Base-by-base conservation (phyloP, 495 filamentous ascomycete species). In the Penicillium pulvis region DNA sequence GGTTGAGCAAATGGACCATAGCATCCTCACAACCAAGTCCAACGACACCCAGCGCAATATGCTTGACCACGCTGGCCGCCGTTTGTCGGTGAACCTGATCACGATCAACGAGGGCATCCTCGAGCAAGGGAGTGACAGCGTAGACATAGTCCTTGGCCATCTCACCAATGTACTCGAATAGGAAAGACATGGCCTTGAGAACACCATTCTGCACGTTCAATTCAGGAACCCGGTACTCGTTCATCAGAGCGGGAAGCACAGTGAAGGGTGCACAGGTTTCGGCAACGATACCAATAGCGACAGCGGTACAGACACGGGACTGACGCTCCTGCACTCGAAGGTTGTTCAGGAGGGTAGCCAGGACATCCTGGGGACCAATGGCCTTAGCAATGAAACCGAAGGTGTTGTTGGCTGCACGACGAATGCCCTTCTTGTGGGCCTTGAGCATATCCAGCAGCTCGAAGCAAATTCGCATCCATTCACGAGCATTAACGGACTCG, bases 71-170 rank as follows among this genome's bases (percentile, higher is more conserved):
- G 4, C 86, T 89, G 33, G 94, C 94, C 3, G 95, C 94, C 1
- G 95, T 98, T 70, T 99, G 95, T 17, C 95, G 87, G 75, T 99
- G 95, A 6, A 99, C 95, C 75, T 99, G 95, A 72, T 99, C 95
- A 46, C 95, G 87, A 74, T 99, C 95, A 75, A 96, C 95, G 53
- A 99, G 87, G 4, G 95, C 95, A 69, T 99, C 95, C 71, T 98
- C 94, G 8, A 99, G 87, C 16, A 99, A 79, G n/a, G 95, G 94
- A 16, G 92, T 97, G 31, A 98, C 90, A 10, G 95, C 95, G 70
- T 98, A 99, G 73, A 98, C 93, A 72, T 99, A 99, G 72, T 99
- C 95, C 74, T 97, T 98, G 58, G 91, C 92, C 95, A 99, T 97
- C 74, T 99, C 94, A 51, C 94, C 94, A 69, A 98, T 98, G 75